Evolutionary conservation across 208 protist species (phyloP), one percentile per base, ranked within the genome.

Genomic region (Acanthamoeba castellanii): DNA sequence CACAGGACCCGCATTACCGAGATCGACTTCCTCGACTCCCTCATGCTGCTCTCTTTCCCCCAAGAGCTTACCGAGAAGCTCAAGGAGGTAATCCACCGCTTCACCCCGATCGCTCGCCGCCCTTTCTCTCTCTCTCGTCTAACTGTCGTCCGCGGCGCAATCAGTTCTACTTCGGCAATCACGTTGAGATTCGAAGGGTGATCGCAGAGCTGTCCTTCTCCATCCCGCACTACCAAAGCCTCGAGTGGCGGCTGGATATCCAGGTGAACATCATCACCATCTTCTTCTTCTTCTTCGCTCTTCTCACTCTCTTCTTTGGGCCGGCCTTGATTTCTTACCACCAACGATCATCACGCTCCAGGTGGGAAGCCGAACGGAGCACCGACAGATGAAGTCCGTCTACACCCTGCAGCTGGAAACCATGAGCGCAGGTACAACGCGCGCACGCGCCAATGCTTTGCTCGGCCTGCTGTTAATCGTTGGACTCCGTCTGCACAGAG

Each of bases 171-270:
- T 94, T 94, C 52, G 50, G 52, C 55, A 47, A 16, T 7, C 64
- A 85, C 11, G 70, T 27, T 25, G 91, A 94, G 30, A 94, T 94
- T 30, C 93, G 91, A 66, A 57, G 52, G 57, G 57, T 94, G 30
- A 81, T 94, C 50, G 27, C 91, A 68, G 70, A 94, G 90, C 55
- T 82, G 16, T n/a, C 70, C 57, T 94, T 94, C 30, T 94, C 91
- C 57, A 81, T 85, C 37, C 66, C 91, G 8, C 91, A 85, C 50
- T 94, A 94, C 45, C 42, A 94, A 66, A 94, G 47, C 45, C 72
- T 94, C n/a, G 68, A 94, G 27, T 94, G 90, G 90, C 64, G 90
- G 7, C n/a, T 94, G 47, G 90, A 94, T 20, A 42, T 94, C 68
- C 91, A 94, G 91, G 88, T 93, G 18, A 74, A 74, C 11, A 30